Evolutionary conservation across 2,329 filamentous ascomycete genomes (phyloP), one percentile per base, ranked within the genome.

Genomic region (Venturia effusa): DNA sequence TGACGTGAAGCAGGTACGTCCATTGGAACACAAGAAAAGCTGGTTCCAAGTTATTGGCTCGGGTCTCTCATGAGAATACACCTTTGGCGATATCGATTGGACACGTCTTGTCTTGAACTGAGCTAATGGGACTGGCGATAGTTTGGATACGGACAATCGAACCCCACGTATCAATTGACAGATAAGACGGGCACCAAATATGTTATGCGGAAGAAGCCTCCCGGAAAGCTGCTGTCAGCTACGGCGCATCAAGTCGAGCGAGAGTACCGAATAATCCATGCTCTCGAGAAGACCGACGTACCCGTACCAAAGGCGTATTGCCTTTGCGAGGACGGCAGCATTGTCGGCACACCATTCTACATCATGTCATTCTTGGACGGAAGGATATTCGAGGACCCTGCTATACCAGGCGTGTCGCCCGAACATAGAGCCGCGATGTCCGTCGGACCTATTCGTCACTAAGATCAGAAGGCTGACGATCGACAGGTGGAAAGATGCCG

Each of bases 111-210:
- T 32, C 43, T 24, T 27, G 37, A 43, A 37, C 41, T n/a, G 54
- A 55, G n/a, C 37, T 41, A 64, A 40, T 39, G 40, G 34, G 17
- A 51, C 17, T 30, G 34, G 19, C 3, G 6, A 32, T 61, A 97
- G 90, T 99, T 97, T 74, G 91, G 92, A 70, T 97, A 95, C 74
- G 94, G 94, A 66, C 94, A 97, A 78, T 96, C 91, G 65, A 99
- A 97, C 74, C 94, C 94, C 55, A 99, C 94, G 2, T 99, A 97
- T 78, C 90, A 93, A 71, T 82, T 97, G 71, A 96, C 87, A 19
- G 86, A 86, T 62, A 81, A 85, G 68, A 81, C 86, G 72, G 85
- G 86, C 61, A 75, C 80, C 69, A 86, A 87, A 72, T 96, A 88
- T 77, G 94, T 99, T 40, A 84, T 97, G 80, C 90, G 94, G 74